phyloP scores from a whole-genome alignment of 2,329 filamentous ascomycete species.

The Fusarium pilosicola region DNA sequence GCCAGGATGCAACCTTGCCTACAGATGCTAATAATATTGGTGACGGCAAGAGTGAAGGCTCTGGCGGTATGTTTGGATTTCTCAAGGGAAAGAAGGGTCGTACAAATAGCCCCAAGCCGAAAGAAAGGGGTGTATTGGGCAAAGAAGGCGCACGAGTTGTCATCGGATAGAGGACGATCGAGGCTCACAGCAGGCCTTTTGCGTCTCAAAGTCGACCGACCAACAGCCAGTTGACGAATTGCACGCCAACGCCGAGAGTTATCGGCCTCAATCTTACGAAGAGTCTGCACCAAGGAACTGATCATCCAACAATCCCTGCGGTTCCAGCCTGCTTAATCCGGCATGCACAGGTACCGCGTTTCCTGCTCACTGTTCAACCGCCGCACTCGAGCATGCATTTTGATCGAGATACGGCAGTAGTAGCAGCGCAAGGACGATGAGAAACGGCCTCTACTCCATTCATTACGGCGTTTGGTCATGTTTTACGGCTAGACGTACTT shows the following conservation, averaged over 20 bases:
- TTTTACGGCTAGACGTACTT: constrained; percentile 38
- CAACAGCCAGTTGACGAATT: constrained; percentile 19
- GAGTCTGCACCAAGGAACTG: constrained; percentile 8
- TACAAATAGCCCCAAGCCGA: constrained; percentile 92
- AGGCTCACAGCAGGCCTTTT: constrained; percentile 30
- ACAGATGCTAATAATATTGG: constrained; percentile 68
- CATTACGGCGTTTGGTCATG: constrained; percentile 39
- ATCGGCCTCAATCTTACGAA: constrained; percentile 1
- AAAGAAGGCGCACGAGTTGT: constrained; percentile 92
- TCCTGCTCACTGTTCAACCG: constrained; percentile 11
- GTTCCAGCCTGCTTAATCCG: constrained; percentile 1
- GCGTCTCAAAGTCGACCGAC: constrained; percentile 21
- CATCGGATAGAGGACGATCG: constrained; percentile 64
- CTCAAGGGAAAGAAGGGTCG: constrained; percentile 88
- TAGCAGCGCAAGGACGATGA: constrained; percentile 32
- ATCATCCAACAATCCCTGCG: constrained; percentile 4
- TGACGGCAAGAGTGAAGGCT: constrained; percentile 64
- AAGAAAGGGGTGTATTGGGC: constrained; percentile 90
- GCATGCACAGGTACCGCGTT: constrained; percentile 1
- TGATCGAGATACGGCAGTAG: constrained; percentile 7
- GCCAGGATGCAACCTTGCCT: constrained; percentile 80
- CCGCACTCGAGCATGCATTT: constrained; percentile 12
- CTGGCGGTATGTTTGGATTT: constrained; percentile 90
- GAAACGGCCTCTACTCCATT: constrained; percentile 41
- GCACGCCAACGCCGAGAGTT: constrained; percentile 11